Evolutionary conservation across 176 grass and related monocot genomes (phyloP).

Genomic region (Zoysia pacifica): DNA sequence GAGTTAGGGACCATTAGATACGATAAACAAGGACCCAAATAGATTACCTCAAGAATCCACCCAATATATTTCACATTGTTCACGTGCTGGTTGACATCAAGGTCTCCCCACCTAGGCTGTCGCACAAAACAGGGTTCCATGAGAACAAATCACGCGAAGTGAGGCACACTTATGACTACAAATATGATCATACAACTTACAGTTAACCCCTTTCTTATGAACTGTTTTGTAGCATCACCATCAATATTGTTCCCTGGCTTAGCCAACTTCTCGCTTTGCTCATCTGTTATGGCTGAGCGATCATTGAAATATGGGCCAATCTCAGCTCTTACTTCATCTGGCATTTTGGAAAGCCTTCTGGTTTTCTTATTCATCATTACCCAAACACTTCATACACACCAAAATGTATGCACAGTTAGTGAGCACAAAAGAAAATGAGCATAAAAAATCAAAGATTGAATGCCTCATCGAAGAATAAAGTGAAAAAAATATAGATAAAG

Average conservation of each 20-base stretch:
- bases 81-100: constrained; percentile 98
- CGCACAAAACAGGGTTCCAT: constrained; percentile 9
- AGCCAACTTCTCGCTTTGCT: constrained; percentile 68
- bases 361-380: constrained; percentile 99
- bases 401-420: constrained; percentile 11
- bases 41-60: constrained; percentile 96
- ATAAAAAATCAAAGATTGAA: constrained; percentile 5
- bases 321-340: constrained; percentile 92
- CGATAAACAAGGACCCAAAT: neutral
- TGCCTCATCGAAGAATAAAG: neutral
- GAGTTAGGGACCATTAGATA: constrained; percentile 4
- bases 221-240: constrained; percentile 48
- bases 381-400: constrained; percentile 68
- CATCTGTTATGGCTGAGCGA: constrained; percentile 58
- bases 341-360: constrained; percentile 87
- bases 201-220: constrained; percentile 77
- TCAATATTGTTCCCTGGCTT: constrained; percentile 58
- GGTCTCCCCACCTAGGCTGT: constrained; percentile 95
- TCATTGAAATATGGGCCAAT: constrained; percentile 82
- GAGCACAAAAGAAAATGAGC: neutral
- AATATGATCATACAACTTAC: constrained; percentile 48
- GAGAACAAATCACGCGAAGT: neutral
- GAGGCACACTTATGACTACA: neutral
- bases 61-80: constrained; percentile 99
- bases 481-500: neutral